These are phyloP conservation scores for Serpula lacrymans DNA, from an alignment of 768 basidiomycete species.

Conservation along the genomic window DNA sequence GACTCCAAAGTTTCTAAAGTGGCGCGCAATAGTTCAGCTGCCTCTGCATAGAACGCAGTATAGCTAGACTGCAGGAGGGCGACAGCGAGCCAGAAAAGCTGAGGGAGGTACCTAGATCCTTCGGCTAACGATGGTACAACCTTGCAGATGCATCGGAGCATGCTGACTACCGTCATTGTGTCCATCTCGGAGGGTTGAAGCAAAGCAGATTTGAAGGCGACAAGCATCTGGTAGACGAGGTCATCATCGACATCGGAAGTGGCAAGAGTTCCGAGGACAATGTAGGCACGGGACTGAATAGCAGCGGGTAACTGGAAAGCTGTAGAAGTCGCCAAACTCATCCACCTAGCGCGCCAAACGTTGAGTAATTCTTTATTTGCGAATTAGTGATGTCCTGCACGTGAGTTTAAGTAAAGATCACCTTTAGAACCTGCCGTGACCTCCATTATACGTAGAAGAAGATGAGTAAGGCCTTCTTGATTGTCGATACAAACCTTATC, in stretches of 20 bases:
- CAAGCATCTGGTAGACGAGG: constrained; percentile 88
- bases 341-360: constrained; percentile 92
- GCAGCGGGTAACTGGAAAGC: constrained; percentile 89
- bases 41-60: constrained; percentile 65
- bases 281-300: constrained; percentile 85
- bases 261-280: constrained; percentile 79
- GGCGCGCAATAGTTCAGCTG: constrained; percentile 61
- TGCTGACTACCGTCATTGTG: constrained; percentile 73
- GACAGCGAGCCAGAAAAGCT: constrained; percentile 87
- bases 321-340: constrained; percentile 81
- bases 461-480: constrained; percentile 60
- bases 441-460: constrained; percentile 63
- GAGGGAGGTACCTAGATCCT: constrained; percentile 68
- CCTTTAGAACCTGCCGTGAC: constrained; percentile 67
- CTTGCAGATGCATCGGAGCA: constrained; percentile 82
- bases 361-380: constrained; percentile 62
- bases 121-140: constrained; percentile 67
- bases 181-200: constrained; percentile 65
- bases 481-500: constrained; percentile 58
- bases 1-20: constrained; percentile 62
- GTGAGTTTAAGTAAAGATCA: constrained; percentile 30
- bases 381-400: constrained; percentile 8
- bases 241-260: constrained; percentile 88
- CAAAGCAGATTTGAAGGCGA: constrained; percentile 76
- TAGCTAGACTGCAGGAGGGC: constrained; percentile 79